These are phyloP conservation scores for Annona squamosa DNA, from an alignment of 164 flowering plant genomes.

Conservation along the genomic window DNA sequence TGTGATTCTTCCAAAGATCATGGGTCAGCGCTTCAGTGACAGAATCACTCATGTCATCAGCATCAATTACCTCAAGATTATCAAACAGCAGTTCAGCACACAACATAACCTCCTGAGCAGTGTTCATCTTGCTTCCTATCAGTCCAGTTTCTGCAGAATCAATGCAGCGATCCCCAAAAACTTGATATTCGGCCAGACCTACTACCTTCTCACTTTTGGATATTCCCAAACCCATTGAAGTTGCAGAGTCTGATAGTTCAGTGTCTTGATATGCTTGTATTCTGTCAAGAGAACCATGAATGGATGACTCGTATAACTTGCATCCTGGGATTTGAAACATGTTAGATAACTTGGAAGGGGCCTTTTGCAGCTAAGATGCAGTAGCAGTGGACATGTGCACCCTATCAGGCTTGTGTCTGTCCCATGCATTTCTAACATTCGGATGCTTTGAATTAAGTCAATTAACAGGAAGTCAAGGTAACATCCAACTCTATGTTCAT, in stretches of 20 bases:
- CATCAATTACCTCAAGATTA: slow-evolving; percentile 9
- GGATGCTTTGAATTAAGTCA: no score
- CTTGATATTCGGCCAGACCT: neutral
- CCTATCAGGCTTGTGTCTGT: no score
- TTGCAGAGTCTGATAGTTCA: slow-evolving; percentile 47
- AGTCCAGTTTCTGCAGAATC: slow-evolving; percentile 21
- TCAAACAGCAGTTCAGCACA: slow-evolving; percentile 49
- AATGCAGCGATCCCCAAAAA: slow-evolving; percentile 11
- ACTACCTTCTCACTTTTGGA: slow-evolving; percentile 12
- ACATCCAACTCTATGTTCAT: no score
- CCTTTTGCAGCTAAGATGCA: neutral
- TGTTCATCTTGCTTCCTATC: slow-evolving; percentile 34
- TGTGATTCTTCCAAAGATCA: slow-evolving; percentile 25
- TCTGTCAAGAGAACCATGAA: slow-evolving; percentile 22
- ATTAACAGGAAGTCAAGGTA: no score
- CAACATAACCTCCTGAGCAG: slow-evolving; percentile 41
- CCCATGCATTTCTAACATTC: no score
- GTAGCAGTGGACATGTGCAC: no score
- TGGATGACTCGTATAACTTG: slow-evolving; percentile 24
- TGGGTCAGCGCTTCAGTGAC: slow-evolving; percentile 40
- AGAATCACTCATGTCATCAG: slow-evolving; percentile 18
- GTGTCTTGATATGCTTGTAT: slow-evolving; percentile 21
- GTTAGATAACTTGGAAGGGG: neutral
- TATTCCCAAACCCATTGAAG: slow-evolving; percentile 21
- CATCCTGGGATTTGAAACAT: slow-evolving; percentile 29